Conservation (phyloP, 2,329 filamentous ascomycete genomes). For the Botrytis squamosa region DNA sequence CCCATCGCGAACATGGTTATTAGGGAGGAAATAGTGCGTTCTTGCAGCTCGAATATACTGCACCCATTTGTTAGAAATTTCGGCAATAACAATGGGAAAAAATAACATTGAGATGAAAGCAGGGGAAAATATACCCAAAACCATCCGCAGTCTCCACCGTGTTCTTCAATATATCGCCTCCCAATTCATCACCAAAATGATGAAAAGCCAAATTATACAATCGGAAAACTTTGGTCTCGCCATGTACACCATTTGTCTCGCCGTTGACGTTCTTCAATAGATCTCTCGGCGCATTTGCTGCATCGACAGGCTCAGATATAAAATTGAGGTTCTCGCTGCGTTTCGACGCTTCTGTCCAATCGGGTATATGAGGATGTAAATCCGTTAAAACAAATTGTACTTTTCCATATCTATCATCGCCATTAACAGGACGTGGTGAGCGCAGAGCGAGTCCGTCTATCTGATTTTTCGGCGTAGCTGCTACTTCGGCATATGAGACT, state of each 20-base stretch:
- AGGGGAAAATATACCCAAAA: slow-evolving; percentile 50
- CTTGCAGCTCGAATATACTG: slow-evolving; percentile 72
- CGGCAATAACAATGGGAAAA: too few relatives aligned
- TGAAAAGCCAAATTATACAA: slow-evolving; percentile 75
- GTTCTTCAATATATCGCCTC: slow-evolving; percentile 59
- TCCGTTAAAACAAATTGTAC: slow-evolving; percentile 65
- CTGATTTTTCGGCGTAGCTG: slow-evolving; percentile 4
- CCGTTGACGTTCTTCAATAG: slow-evolving; percentile 42
- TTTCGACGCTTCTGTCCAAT: slow-evolving; percentile 56
- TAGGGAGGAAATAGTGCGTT: slow-evolving; percentile 56
- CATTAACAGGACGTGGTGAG: slow-evolving; percentile 29
- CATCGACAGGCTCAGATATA: slow-evolving; percentile 62
- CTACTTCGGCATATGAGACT: slow-evolving; percentile 11
- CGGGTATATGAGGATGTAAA: slow-evolving; percentile 60
- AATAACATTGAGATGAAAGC: neutral
- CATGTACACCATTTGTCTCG: neutral
- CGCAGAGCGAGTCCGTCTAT: slow-evolving; percentile 27
- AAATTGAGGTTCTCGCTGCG: slow-evolving; percentile 58
- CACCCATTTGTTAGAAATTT: neutral
- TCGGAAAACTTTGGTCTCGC: slow-evolving; percentile 58
- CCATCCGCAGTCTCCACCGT: slow-evolving; percentile 64
- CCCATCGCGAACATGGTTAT: slow-evolving; percentile 54
- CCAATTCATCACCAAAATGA: slow-evolving; percentile 68
- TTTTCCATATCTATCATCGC: slow-evolving; percentile 31
- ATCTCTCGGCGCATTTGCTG: slow-evolving; percentile 55